Conservation (phyloP, 768 basidiomycete species). For the Tulasnella sp. region DNA sequence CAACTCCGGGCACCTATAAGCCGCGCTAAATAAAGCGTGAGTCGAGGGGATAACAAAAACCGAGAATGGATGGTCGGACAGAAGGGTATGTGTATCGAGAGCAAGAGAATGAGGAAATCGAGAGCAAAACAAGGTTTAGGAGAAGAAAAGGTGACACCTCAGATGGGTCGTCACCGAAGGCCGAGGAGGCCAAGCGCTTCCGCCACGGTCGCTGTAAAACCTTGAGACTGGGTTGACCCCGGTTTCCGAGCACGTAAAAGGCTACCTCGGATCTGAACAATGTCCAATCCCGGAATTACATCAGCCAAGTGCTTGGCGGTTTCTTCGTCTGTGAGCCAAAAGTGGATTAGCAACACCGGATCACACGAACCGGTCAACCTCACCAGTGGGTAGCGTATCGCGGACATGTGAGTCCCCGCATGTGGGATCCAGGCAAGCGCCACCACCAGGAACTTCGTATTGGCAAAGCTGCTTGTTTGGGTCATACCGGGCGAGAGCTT, state of each 20-base stretch:
- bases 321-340: constrained; percentile 7
- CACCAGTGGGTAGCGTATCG: constrained; percentile 12
- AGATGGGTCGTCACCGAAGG: constrained; percentile 1
- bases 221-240: background rate
- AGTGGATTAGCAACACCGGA: background rate
- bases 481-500: background rate
- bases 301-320: constrained; percentile 3
- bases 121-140: background rate
- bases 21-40: background rate
- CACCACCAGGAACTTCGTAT: constrained; percentile 15
- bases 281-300: background rate
- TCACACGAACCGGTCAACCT: background rate
- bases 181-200: constrained; percentile 2
- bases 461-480: constrained; percentile 7
- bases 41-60: background rate
- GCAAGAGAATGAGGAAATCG: background rate
- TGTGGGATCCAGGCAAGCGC: constrained; percentile 6
- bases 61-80: background rate
- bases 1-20: background rate
- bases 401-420: constrained; percentile 10
- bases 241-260: constrained; percentile 2
- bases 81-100: background rate
- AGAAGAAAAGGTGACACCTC: background rate
- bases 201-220: constrained; percentile 3
- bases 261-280: background rate